Conservation (phyloP, 139 green algal genomes). For the Volvox africanus region DNA sequence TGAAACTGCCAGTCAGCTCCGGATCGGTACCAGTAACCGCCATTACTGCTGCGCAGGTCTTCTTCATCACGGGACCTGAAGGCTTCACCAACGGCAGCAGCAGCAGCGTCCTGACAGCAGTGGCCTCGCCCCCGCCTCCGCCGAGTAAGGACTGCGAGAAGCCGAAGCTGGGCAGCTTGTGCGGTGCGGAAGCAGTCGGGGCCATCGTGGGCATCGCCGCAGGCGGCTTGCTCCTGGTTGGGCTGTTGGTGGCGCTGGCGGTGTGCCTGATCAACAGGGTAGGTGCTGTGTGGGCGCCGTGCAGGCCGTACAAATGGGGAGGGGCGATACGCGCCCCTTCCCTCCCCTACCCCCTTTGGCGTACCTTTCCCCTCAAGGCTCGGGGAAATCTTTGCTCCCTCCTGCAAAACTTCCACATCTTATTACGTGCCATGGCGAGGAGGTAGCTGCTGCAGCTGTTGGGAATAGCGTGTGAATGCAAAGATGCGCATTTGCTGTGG, state of each 20-base stretch:
- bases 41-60: slow-evolving; percentile 7
- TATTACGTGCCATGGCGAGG: no score
- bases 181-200: slow-evolving; percentile 48
- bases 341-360: no score
- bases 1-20: not conserved
- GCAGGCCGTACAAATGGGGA: not conserved
- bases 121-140: slow-evolving; percentile 26
- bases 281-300: not conserved
- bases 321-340: not conserved
- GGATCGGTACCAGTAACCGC: not conserved
- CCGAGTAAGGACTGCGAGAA: not conserved
- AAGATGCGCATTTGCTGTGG: not conserved
- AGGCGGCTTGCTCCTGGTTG: slow-evolving; percentile 32
- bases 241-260: slow-evolving; percentile 10
- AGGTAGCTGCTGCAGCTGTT: not conserved
- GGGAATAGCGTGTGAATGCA: not conserved
- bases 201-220: slow-evolving; percentile 45
- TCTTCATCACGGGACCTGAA: not conserved
- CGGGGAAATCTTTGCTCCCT: no score
- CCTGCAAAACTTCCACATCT: no score
- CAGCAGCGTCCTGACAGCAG: not conserved
- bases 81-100: not conserved
- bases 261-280: slow-evolving; percentile 12
- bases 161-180: slow-evolving; percentile 43
- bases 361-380: no score